Conservation (phyloP, 2,329 filamentous ascomycete genomes). For the Curvularia hawaiiensis region DNA sequence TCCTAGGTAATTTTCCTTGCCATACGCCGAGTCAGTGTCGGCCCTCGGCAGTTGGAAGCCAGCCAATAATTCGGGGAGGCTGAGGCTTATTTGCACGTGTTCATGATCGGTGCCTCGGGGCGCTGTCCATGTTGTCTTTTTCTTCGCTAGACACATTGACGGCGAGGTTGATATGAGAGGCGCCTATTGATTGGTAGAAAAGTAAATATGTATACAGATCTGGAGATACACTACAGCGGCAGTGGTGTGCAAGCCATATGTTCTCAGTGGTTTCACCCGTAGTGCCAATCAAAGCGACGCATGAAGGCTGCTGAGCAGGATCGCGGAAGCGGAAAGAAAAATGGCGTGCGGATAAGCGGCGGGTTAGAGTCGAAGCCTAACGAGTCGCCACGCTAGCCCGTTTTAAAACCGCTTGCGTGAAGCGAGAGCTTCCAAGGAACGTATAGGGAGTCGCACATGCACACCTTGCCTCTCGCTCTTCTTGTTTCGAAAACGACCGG, state of each 20-base stretch:
- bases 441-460: background rate
- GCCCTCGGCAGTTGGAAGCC: background rate
- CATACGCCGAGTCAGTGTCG: slow-evolving; percentile 6
- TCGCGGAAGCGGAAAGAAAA: slow-evolving; percentile 12
- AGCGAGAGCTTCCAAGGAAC: slow-evolving; percentile 1
- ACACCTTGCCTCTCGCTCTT: background rate
- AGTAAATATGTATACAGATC: background rate
- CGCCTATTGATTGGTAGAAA: background rate
- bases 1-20: background rate
- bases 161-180: background rate
- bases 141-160: background rate
- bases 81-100: background rate
- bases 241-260: slow-evolving; percentile 5
- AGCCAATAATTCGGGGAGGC: slow-evolving; percentile 1
- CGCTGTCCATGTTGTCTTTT: background rate
- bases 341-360: background rate
- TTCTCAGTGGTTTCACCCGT: background rate
- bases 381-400: slow-evolving; percentile 5
- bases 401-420: slow-evolving; percentile 2
- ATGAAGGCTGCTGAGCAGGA: background rate
- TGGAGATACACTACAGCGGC: background rate
- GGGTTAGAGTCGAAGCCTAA: slow-evolving; percentile 3
- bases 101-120: background rate
- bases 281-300: slow-evolving; percentile 6
- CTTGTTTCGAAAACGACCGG: slow-evolving; percentile 10